Percentiles rank a stretch among this genome's conserved stretches.
Evolutionary conservation across 345 rosid species (phyloP).

Genomic region (Dimocarpus longan): DNA sequence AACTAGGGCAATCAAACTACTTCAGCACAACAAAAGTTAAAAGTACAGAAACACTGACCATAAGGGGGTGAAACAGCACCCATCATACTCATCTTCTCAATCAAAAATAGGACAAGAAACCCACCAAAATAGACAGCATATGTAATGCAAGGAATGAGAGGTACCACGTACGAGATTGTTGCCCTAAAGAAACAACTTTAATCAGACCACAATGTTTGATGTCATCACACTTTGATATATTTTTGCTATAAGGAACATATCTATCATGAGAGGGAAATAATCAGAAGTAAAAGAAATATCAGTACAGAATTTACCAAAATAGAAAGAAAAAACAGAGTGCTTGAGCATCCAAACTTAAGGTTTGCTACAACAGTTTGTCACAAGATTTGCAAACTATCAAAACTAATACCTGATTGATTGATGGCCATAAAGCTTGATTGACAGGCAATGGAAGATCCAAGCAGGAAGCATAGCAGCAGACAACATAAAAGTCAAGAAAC

Average conservation of each 20-base stretch:
- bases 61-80: slow-evolving; percentile 88
- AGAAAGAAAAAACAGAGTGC: slow-evolving; percentile 2
- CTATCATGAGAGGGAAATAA: not conserved
- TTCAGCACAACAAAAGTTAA: slow-evolving; percentile 13
- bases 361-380: not conserved
- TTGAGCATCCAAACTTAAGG: not conserved
- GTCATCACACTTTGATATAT: not conserved
- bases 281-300: not conserved
- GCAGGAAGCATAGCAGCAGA: slow-evolving; percentile 75
- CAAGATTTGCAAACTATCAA: not conserved
- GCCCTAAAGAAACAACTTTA: slow-evolving; percentile 57
- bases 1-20: slow-evolving; percentile 7
- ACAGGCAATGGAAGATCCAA: slow-evolving; percentile 66
- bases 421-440: slow-evolving; percentile 49
- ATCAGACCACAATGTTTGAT: slow-evolving; percentile 25
- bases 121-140: slow-evolving; percentile 82
- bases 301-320: not conserved
- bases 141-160: slow-evolving; percentile 74
- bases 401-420: slow-evolving; percentile 57
- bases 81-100: slow-evolving; percentile 99
- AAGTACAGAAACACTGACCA: slow-evolving; percentile 61
- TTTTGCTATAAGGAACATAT: not conserved
- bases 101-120: slow-evolving; percentile 70
- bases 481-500: slow-evolving; percentile 68
- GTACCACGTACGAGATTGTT: slow-evolving; percentile 58